Conservation (phyloP, 2,329 filamentous ascomycete genomes). For the Ramularia endophylla region DNA sequence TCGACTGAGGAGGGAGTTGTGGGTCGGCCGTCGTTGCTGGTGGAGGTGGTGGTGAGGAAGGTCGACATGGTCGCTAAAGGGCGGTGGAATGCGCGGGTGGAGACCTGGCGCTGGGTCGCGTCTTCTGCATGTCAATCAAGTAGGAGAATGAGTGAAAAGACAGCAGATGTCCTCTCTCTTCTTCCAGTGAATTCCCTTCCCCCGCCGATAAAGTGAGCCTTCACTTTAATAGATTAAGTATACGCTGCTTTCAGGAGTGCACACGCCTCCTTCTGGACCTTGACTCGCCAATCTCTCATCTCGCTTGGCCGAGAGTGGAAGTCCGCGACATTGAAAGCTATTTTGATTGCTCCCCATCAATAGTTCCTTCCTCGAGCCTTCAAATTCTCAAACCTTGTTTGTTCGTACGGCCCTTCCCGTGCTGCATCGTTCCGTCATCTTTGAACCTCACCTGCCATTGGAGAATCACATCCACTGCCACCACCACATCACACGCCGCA, state of each 20-base stretch:
- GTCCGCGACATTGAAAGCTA: too few relatives aligned
- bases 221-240: too few relatives aligned
- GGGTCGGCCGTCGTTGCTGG: slow-evolving; percentile 5
- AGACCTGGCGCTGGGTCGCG: too few relatives aligned
- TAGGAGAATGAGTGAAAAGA: not conserved
- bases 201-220: slow-evolving; percentile 1
- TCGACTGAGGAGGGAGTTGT: slow-evolving; percentile 12
- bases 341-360: too few relatives aligned
- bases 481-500: slow-evolving; percentile 5
- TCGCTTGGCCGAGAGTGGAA: too few relatives aligned
- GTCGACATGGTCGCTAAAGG: slow-evolving; percentile 1
- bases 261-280: too few relatives aligned
- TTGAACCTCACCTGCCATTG: not conserved
- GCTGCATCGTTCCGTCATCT: slow-evolving; percentile 4
- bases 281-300: too few relatives aligned
- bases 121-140: too few relatives aligned
- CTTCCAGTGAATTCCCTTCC: not conserved
- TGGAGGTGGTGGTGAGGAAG: not conserved
- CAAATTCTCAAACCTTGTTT: too few relatives aligned
- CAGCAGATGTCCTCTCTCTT: too few relatives aligned
- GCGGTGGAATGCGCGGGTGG: slow-evolving; percentile 1
- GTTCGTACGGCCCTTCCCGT: too few relatives aligned
- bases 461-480: slow-evolving; percentile 2
- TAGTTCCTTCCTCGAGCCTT: too few relatives aligned
- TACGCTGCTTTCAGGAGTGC: not conserved